phyloP scores from a whole-genome alignment of 495 filamentous ascomycete species.

The Clohesyomyces aquaticus region DNA sequence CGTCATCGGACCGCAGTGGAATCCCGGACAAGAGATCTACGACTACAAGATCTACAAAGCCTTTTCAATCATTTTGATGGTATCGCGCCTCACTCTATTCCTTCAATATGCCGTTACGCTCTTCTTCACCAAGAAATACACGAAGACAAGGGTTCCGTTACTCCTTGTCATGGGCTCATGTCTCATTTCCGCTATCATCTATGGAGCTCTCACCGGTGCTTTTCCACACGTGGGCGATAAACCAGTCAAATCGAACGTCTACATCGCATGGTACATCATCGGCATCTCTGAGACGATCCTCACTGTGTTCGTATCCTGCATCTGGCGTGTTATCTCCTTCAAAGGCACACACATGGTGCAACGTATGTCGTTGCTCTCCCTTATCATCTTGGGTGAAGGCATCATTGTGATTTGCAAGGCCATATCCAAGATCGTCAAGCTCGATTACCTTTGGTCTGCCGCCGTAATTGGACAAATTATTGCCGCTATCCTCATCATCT shows the following conservation, averaged over 20 bases:
- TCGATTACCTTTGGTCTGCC: conserved; percentile 56
- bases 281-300: conserved; percentile 59
- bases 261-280: conserved; percentile 63
- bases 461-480: conserved; percentile 53
- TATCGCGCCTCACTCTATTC: conserved; percentile 30
- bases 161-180: conserved; percentile 28
- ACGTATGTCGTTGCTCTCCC: conserved; percentile 66
- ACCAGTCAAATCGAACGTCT: conserved; percentile 50
- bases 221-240: conserved; percentile 27
- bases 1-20: conserved; percentile 38
- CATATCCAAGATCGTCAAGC: conserved; percentile 60
- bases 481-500: conserved; percentile 50
- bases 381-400: conserved; percentile 73
- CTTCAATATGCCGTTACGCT: conserved; percentile 35
- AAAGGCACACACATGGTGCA: conserved; percentile 68
- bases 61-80: conserved; percentile 39
- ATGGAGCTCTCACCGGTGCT: conserved; percentile 26
- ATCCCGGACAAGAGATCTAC: conserved; percentile 29
- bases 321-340: conserved; percentile 62
- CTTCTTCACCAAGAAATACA: conserved; percentile 33
- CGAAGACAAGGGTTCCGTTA: conserved; percentile 27
- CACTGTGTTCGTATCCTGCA: conserved; percentile 58
- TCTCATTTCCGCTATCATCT: conserved; percentile 33
- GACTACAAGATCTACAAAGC: conserved; percentile 34
- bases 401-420: conserved; percentile 57